A percentile compares a stretch with the other conserved stretches of the same genome.
Evolutionary conservation across 1,284 basidiomycete species (phyloP).

Genomic region (Heliocybe sulcata): DNA sequence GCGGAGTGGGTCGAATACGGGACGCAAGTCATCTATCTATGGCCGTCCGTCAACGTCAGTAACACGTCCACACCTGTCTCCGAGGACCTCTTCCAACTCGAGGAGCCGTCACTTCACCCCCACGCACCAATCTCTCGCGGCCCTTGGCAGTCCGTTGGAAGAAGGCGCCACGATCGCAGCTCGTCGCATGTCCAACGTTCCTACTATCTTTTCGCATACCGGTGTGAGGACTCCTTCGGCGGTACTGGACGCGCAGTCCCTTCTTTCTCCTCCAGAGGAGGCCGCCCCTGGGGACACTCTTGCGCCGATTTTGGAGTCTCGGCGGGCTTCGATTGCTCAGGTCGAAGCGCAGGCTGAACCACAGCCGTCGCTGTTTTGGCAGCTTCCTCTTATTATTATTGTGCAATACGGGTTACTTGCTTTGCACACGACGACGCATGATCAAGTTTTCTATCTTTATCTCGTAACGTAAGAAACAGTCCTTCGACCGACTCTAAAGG

Average conservation of each 20-base stretch:
- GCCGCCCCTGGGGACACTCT: constrained; percentile 30
- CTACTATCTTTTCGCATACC: constrained; percentile 74
- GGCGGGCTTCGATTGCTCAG: constrained; percentile 18
- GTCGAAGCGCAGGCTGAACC: constrained; percentile 30
- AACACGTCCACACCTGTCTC: constrained; percentile 1
- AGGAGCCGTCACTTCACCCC: neutral
- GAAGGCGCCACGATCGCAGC: constrained; percentile 24
- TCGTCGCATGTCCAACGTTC: constrained; percentile 48
- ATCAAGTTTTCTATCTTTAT: constrained; percentile 80
- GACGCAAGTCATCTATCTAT: neutral
- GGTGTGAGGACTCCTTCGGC: constrained; percentile 70
- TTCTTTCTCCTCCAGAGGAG: constrained; percentile 33
- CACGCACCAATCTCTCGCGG: constrained; percentile 3
- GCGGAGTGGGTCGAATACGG: neutral
- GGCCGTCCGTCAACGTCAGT: neutral
- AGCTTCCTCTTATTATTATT: constrained; percentile 66
- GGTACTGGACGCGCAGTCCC: constrained; percentile 60
- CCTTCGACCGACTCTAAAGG: constrained; percentile 2
- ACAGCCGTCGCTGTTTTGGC: constrained; percentile 53
- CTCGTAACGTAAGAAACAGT: constrained; percentile 59
- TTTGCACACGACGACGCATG: constrained; percentile 77
- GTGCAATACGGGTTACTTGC: constrained; percentile 76
- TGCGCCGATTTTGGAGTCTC: constrained; percentile 45
- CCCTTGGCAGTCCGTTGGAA: neutral
- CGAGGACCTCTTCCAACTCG: neutral